Base-by-base conservation (phyloP, 2,329 filamentous ascomycete genomes). In the Fusarium mundagurra region DNA sequence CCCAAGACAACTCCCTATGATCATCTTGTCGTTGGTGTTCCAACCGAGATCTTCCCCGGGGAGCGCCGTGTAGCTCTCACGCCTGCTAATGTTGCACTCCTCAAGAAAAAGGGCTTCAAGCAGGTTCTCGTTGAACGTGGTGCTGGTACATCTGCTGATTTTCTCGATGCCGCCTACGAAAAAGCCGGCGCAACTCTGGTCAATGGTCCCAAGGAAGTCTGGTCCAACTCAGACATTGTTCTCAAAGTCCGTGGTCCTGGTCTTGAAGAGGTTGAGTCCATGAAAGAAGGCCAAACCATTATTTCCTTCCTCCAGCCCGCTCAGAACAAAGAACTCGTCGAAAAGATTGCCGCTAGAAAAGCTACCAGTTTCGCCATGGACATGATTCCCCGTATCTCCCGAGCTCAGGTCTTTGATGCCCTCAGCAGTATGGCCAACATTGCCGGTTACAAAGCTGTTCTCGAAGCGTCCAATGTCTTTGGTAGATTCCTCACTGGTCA, bases 351-450 rank as follows among this genome's bases (percentile, higher is more conserved):
- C 33, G 86, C 87, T 43, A 90, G 90, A 55, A 92, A 92, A 34
- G 91, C 92, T 5, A 97, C 94, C 2, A 86, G 90, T 22, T 96
- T 98, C 80, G 94, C 95, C 29, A 97, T 98, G 94, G 95, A 98
- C 80, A 92, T 95, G 91, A 92, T 98, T 60, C 95, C 95, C 22
- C 91, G 95, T 45, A 97, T 97, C 76, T 97, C 94, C 3, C 90
- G 95, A 53, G 94, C 95, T 3, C 95, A 97, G 81, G 91, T 93
- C 1, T 97, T 97, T 77, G 94, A 97, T 83, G 94, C 94, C 2
- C 86, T 97, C 64, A 95, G 94, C 81, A 96, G 93, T 16, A 97
- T 97, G 95, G 94, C 95, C 69, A 97, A 97, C 77, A 97, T 97
- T 84, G 94, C 94, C 29, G 95, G 95, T 1, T 98, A 98, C 84